A percentile compares a stretch with the other conserved stretches of the same genome.
Conservation (phyloP, 176 grass and related monocot species). For the Eragrostis nindensis region DNA sequence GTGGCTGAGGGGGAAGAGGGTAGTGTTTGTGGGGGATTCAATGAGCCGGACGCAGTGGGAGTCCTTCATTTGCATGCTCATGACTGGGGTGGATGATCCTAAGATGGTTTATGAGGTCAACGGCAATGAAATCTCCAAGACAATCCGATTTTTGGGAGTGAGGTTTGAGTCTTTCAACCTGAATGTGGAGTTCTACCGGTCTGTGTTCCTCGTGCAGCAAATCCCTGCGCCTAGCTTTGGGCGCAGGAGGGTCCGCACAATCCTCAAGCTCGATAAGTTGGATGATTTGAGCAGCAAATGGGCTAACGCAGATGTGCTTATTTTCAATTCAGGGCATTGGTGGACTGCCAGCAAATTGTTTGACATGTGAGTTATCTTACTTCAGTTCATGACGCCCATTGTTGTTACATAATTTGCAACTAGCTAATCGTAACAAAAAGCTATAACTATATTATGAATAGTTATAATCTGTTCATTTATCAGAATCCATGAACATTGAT, state of each 20-base stretch:
- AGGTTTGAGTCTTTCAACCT: conserved; percentile 78
- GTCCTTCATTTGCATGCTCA: conserved; percentile 98
- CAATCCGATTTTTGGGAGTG: conserved; percentile 82
- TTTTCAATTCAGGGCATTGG: conserved; percentile 99
- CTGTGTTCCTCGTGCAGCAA: conserved; percentile 87
- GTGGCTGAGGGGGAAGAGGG: conserved; percentile 78
- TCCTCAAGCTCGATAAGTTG: conserved; percentile 86
- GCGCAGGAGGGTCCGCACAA: conserved; percentile 52
- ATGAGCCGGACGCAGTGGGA: conserved; percentile 99
- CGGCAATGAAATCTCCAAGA: conserved; percentile 88
- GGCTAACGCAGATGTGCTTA: conserved; percentile 72
- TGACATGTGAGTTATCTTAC: conserved; percentile 83
- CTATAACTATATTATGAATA: neutral
- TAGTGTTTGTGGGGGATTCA: conserved; percentile 90
- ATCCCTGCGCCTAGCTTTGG: conserved; percentile 51
- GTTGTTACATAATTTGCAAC: neutral
- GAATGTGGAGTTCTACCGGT: conserved; percentile 85
- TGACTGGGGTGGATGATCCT: conserved; percentile 78
- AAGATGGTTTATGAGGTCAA: conserved; percentile 87
- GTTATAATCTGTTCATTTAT: neutral
- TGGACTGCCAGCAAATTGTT: conserved; percentile 98
- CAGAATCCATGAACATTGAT: conserved; percentile 6
- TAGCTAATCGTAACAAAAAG: neutral
- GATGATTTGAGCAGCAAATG: conserved; percentile 74
- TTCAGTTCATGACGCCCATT: neutral